These are phyloP conservation scores for Geotrichum europaeum DNA, from an alignment of 1,139 yeast species.

Conservation along the genomic window DNA sequence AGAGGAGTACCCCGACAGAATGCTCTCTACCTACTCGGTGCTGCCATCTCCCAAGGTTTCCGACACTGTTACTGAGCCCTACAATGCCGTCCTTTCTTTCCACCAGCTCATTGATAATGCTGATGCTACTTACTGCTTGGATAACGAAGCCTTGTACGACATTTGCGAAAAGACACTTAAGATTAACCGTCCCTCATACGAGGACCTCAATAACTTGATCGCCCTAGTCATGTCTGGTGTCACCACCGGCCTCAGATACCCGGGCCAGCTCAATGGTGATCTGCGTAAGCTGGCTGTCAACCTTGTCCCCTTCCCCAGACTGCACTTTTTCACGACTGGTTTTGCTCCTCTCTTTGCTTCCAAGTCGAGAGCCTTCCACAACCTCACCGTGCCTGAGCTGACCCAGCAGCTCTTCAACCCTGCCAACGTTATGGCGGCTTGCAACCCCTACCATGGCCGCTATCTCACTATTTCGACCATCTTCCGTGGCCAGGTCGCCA, in stretches of 20 bases:
- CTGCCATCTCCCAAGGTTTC: slow-evolving; percentile 42
- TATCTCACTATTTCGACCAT: slow-evolving; percentile 42
- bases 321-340: slow-evolving; percentile 44
- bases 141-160: slow-evolving; percentile 43
- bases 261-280: slow-evolving; percentile 44
- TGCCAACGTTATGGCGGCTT: slow-evolving; percentile 42
- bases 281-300: slow-evolving; percentile 43
- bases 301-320: slow-evolving; percentile 43
- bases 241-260: slow-evolving; percentile 43
- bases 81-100: slow-evolving; percentile 40
- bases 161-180: slow-evolving; percentile 40
- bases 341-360: slow-evolving; percentile 41
- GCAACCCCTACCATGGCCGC: slow-evolving; percentile 40
- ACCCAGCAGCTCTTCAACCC: slow-evolving; percentile 44
- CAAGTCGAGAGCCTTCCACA: slow-evolving; percentile 38
- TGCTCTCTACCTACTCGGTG: slow-evolving; percentile 44
- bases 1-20: slow-evolving; percentile 43
- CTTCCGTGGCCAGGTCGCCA: slow-evolving; percentile 42
- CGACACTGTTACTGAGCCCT: slow-evolving; percentile 44
- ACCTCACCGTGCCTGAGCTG: slow-evolving; percentile 40
- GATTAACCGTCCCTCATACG: slow-evolving; percentile 38
- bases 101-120: slow-evolving; percentile 42
- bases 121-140: slow-evolving; percentile 43
- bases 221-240: slow-evolving; percentile 44
- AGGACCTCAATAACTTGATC: slow-evolving; percentile 40